Evolutionary conservation across 768 basidiomycete species (phyloP), one percentile per base, ranked within the genome.

Genomic region (Auricularia auricula-judae): DNA sequence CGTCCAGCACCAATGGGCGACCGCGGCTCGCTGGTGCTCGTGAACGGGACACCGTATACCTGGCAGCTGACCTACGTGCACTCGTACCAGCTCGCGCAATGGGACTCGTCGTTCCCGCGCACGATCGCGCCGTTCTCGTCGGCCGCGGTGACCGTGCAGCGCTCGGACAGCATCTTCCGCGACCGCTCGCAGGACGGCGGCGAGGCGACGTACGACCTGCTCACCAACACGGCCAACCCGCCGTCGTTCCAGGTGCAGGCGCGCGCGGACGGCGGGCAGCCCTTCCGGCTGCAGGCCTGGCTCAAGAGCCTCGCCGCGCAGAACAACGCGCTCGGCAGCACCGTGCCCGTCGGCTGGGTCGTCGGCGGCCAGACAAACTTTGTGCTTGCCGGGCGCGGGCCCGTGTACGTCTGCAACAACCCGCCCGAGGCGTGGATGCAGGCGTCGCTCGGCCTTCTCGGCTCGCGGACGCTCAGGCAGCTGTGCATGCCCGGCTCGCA

Each of bases 111-210:
- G 5, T 59, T 59, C 56, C 56, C 56, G 23, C 56, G 56, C 23
- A 59, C 56, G 10, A 35, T 59, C 56, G 34, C 29, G 16, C 56
- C 56, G 56, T 59, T 59, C 34, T 14, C 56, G 11, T 14, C 56
- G 23, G 56, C 34, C 10, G 56, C 23, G 56, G 29, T 59, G 23
- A 59, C 23, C 18, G 56, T 59, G 23, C 56, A 59, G 56, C 56
- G 56, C 56, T 23, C 56, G 14, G 56, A 59, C 56, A 35, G 29
- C 56, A 14, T 35, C 23, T 59, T 59, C 56, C 56, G 56, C 23
- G 56, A 59, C 56, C 56, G 56, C 33, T 10, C 56, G 12, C 56
- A 59, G 34, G 56, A 59, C 56, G 56, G 56, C 56, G 56, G 56
- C 8, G 56, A 59, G 23, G 56, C 56, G 34, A 29, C 56, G 16